phyloP scores from a whole-genome alignment of 148 eudicot genomes.

The Rhododendron williamsianum region DNA sequence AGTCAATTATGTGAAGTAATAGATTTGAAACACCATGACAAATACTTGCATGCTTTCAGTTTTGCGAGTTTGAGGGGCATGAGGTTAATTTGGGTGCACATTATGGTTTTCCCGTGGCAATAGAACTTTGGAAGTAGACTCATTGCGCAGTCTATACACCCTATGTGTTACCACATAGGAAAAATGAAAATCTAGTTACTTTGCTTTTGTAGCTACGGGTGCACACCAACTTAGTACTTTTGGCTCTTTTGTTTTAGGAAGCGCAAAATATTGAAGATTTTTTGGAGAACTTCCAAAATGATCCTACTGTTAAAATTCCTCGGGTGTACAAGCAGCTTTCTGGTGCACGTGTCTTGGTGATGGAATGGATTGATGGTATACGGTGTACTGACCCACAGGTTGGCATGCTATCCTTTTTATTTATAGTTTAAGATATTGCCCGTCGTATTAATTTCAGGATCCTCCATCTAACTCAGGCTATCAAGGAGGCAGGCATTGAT shows the following conservation, averaged over 20 bases:
- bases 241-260: constrained; percentile 39
- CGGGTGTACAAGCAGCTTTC: constrained; percentile 70
- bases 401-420: constrained; percentile 9
- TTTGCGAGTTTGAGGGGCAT: background rate
- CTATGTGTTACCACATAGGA: background rate
- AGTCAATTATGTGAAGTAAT: too few species aligned
- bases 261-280: constrained; percentile 99
- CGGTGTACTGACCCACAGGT: constrained; percentile 99
- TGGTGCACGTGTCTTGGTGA: constrained; percentile 92
- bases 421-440: background rate
- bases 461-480: constrained; percentile 50
- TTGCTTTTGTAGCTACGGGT: background rate
- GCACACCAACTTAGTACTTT: background rate
- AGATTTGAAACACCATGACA: background rate
- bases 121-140: background rate
- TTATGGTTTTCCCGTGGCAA: background rate
- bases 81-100: background rate
- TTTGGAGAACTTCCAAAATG: constrained; percentile 84
- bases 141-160: background rate
- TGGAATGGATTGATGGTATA: constrained; percentile 99
- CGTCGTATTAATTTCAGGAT: background rate
- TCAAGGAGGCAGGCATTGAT: constrained; percentile 83
- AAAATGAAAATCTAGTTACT: background rate
- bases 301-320: constrained; percentile 97
- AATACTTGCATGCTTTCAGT: background rate